Evolutionary conservation across 257 asterid genomes (phyloP), one percentile per base, ranked within the genome.

Genomic region (Solanum virginianum): DNA sequence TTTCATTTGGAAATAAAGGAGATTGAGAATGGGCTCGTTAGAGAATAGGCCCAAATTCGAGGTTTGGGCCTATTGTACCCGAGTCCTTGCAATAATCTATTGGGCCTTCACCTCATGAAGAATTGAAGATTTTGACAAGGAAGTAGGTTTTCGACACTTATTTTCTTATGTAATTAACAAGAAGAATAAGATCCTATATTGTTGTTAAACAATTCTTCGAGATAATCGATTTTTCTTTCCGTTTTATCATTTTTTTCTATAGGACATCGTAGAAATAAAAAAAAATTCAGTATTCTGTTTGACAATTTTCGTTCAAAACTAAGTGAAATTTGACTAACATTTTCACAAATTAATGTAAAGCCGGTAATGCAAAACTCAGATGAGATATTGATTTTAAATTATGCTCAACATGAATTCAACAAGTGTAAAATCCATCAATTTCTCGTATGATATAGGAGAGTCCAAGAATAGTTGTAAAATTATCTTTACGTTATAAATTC

Each of bases 401-500:
- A 22, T 3, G 16, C 8, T 49, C 41, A 0, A 11, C 6, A 10
- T n/a, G 36, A 72, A 8, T 22, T 0, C 12, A 12, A 45, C n/a
- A 12, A 45, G 57, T n/a, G 4, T 12, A 72, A 11, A 72, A 43
- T 12, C 1, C 7, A 32, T 1, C 11, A 15, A 65, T 43, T 72
- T 20, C 18, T 2, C 20, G n/a, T 71, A 3, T 0, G 55, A 2
- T 7, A 7, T 18, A 24, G 39, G 9, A 12, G 18, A 65, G 39
- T 0, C 12, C 15, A 14, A 11, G 0, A 63, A 14, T 26, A 26
- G 26, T 0, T 4, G 4, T 29, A 65, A 29, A 65, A 3, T 14
- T 29, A 5, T 14, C 8, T 65, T 0, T 0, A n/a, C 14, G 12
- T 17, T 6, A 66, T 0, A 0, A 0, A 4, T 66, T 66, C n/a